These are phyloP conservation scores for Trichoderma sp. DNA, from an alignment of 2,329 filamentous ascomycete species.

Conservation along the genomic window DNA sequence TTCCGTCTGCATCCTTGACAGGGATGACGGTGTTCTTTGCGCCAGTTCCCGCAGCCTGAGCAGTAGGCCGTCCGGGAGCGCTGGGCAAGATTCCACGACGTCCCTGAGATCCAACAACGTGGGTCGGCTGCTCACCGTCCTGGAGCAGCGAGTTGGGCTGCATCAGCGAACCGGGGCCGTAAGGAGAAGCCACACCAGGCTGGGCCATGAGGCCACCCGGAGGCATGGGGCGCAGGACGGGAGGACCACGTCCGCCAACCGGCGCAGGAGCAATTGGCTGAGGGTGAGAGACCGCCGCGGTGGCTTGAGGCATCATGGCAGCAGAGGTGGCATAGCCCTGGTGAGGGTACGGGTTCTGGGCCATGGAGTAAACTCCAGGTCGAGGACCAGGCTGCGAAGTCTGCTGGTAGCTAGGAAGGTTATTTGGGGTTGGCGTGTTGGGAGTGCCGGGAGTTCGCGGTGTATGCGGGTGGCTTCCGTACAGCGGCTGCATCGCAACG, in stretches of 20 bases:
- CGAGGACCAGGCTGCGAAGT: constrained; percentile 51
- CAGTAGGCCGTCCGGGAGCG: constrained; percentile 80
- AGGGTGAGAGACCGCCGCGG: constrained; percentile 67
- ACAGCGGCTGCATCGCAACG: constrained; percentile 47
- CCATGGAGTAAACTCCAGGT: constrained; percentile 56
- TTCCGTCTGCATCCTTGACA: constrained; percentile 94
- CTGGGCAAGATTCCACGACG: constrained; percentile 89
- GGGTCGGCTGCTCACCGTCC: constrained; percentile 70
- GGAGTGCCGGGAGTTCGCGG: constrained; percentile 64
- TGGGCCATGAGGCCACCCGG: constrained; percentile 64
- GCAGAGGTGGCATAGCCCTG: constrained; percentile 58
- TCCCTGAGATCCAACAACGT: constrained; percentile 94
- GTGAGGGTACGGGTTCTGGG: constrained; percentile 57
- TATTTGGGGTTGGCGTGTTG: constrained; percentile 59
- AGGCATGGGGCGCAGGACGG: constrained; percentile 69
- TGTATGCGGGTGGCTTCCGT: constrained; percentile 62
- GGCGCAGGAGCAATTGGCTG: constrained; percentile 77
- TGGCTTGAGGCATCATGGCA: constrained; percentile 67
- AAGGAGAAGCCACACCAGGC: constrained; percentile 59
- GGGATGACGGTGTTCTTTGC: constrained; percentile 83
- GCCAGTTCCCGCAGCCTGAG: constrained; percentile 68
- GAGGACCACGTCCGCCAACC: constrained; percentile 55
- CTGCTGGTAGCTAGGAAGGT: constrained; percentile 56
- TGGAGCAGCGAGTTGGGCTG: constrained; percentile 56
- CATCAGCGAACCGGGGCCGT: constrained; percentile 60